Evolutionary conservation across 1,284 basidiomycete genomes (phyloP), one percentile per base, ranked within the genome.

Genomic region (Acaromyces ingoldii): DNA sequence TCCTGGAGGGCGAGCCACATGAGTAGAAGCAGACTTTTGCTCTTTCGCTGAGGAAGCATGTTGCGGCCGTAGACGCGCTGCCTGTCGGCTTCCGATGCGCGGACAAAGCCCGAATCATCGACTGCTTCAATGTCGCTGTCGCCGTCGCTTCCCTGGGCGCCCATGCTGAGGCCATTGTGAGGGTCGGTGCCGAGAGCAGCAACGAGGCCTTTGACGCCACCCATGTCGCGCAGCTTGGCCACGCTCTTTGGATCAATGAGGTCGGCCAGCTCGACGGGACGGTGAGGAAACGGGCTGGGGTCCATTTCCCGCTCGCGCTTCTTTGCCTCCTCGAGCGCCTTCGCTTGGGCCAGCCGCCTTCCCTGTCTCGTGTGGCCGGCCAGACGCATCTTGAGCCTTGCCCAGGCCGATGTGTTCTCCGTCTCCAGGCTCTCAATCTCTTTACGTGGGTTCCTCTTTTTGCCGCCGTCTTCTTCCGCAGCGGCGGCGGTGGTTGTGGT

Each of bases 1-100:
- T 97, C 93, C 78, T 93, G 89, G 71, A 96, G 80, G 1, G 93
- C 92, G 30, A 88, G 78, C 88, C 88, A 95, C 89, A 96, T 96
- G 36, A 98, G 81, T 60, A 82, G 79, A 39, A 91, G 79, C 17
- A 98, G 79, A 25, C 82, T 83, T 78, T 95, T 97, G 62, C 83
- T 84, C 53, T 83, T 81, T 36, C 89, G 83, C 4, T 78, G 78
- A 1, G 93, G 93, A 0, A 97, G 80, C 25, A 86, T 74, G 72
- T 98, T 98, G 57, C 80, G 78, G 33, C 93, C 93, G 70, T 86
- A 98, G 0, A 96, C 65, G 13, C 63, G 55, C 24, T 58, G 45
- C 15, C 74, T 60, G 40, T 70, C 60, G 15, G 63, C 55, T 6
- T 62, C 45, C 25, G 57, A 53, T 4, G 66, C 67, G 3, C 52